Conservation (phyloP, 2,329 filamentous ascomycete genomes). For the Colletotrichum aenigma region DNA sequence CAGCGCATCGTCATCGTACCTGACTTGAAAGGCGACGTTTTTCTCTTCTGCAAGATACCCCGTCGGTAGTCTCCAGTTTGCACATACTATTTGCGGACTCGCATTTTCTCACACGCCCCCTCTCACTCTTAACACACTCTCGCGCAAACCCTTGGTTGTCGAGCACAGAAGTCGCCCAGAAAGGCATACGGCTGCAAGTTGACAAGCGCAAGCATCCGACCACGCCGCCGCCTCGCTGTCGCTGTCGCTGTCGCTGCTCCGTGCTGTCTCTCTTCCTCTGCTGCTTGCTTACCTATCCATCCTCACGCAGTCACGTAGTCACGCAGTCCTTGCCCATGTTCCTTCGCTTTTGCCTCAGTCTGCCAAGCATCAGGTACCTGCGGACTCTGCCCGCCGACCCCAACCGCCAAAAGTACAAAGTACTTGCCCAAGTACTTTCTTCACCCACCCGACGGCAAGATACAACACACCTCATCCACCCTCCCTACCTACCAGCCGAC, state of each 20-base stretch:
- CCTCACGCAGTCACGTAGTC: too few species aligned
- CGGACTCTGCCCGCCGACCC: not conserved
- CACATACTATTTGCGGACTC: not conserved
- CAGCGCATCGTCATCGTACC: not conserved
- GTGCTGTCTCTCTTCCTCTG: not conserved
- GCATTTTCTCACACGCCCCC: not conserved
- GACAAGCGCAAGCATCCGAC: constrained; percentile 16
- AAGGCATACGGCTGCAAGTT: not conserved
- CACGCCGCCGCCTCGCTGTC: not conserved
- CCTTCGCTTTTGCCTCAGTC: not conserved
- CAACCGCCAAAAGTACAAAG: not conserved
- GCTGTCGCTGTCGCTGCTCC: not conserved
- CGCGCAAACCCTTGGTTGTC: constrained; percentile 3
- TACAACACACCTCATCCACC: not conserved
- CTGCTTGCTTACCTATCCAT: too few species aligned
- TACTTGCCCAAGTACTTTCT: not conserved
- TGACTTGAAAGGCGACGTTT: not conserved
- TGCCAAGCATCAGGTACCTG: not conserved
- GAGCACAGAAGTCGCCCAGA: not conserved
- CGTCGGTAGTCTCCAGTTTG: not conserved
- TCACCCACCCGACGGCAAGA: not conserved
- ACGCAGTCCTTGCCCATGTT: not conserved
- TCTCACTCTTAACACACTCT: not conserved
- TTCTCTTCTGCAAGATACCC: not conserved
- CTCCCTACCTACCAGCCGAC: not conserved